A percentile compares a stretch with the other conserved stretches of the same genome.
Conservation (phyloP, 2,329 filamentous ascomycete species). For the Septoria linicola region DNA sequence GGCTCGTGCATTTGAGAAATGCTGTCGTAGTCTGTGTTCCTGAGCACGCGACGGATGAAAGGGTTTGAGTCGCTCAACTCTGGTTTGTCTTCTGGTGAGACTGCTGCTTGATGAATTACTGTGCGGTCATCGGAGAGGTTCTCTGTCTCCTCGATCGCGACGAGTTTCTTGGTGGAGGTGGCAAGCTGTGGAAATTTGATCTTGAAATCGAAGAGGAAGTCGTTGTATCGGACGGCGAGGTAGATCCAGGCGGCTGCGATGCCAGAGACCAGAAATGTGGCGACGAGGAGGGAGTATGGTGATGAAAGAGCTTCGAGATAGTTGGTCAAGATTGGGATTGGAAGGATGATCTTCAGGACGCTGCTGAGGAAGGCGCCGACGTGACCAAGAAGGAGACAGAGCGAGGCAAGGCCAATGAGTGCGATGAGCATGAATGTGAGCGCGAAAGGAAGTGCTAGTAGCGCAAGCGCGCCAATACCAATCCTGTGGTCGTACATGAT, state of each 20-base stretch:
- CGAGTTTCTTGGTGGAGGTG: neutral
- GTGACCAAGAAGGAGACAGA: slow-evolving; percentile 3
- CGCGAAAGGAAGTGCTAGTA: neutral
- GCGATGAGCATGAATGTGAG: slow-evolving; percentile 6
- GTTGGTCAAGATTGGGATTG: neutral
- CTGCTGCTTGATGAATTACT: neutral
- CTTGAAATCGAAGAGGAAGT: neutral
- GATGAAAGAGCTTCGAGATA: neutral
- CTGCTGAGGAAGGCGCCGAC: neutral
- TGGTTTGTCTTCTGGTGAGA: neutral
- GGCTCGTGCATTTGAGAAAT: neutral
- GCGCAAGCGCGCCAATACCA: neutral
- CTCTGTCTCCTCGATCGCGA: neutral
- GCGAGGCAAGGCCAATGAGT: neutral
- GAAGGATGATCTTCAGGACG: neutral
- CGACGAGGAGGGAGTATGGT: neutral
- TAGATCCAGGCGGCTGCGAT: neutral
- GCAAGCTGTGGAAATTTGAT: neutral
- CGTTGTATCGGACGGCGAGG: neutral
- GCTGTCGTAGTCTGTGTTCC: slow-evolving; percentile 2
- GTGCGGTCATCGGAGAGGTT: neutral
- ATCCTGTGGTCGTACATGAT: neutral
- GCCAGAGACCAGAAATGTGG: neutral
- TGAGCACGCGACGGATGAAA: slow-evolving; percentile 3
- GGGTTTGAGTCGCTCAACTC: neutral